Evolutionary conservation across 2,329 filamentous ascomycete genomes (phyloP), one percentile per base, ranked within the genome.

Genomic region (Rhytidhysteron rufulum): DNA sequence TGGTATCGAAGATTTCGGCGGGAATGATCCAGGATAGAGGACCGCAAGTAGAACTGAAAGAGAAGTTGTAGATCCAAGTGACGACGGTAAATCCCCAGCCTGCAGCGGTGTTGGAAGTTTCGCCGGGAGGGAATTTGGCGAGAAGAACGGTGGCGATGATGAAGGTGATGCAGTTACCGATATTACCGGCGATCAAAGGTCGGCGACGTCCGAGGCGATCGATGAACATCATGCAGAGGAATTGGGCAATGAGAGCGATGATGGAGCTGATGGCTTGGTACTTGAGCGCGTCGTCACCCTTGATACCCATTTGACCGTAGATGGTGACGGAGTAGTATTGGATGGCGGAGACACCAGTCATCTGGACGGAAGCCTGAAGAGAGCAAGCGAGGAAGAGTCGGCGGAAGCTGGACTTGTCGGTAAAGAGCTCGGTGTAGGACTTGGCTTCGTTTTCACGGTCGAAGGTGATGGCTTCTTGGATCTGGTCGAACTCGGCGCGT

Each of bases 11-110:
- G 30, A 88, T 83, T 58, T 88, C 84, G 36, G 84, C 81, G 0
- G 78, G 79, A 44, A 82, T 80, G 40, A 78, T 77, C 74, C 75
- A 80, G 16, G 76, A 73, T 1, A 88, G 66, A 0, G 85, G 84
- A 17, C 85, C 85, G 43, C 82, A 86, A 2, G 83, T 84, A 24
- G 76, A 75, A 3, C 76, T 83, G 72, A 88, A 89, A 31, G 75
- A 83, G 68, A 88, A 85, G 66, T 90, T 89, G 73, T 87, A 90
- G 2, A 86, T 60, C 86, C 86, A 90, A 1, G 85, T 90, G 52
- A 79, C 74, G 53, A 81, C 76, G 45, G 90, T 90, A 64, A 90
- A 91, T 1, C 79, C 84, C 82, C 83, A 87, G 5, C 75, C 73
- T 1, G 83, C 83, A 4, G 71, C 68, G 30, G 65, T 65, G 43